phyloP scores from a whole-genome alignment of 352 stramenopile genomes.

The Pythium guiyangense region DNA sequence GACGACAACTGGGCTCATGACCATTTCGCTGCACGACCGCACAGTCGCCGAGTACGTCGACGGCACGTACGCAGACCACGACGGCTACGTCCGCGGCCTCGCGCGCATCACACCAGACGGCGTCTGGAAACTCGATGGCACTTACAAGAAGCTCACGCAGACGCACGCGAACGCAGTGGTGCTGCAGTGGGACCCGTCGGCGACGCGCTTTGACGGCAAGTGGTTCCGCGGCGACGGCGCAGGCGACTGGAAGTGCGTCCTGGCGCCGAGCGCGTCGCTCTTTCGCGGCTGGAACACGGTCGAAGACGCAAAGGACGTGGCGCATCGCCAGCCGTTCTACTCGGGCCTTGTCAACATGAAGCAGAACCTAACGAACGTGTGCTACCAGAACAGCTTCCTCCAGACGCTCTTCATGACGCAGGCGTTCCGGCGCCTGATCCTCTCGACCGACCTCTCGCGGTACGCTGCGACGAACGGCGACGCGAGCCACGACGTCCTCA shows the following conservation, averaged over 20 bases:
- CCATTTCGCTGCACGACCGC: constrained; percentile 29
- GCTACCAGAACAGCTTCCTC: constrained; percentile 89
- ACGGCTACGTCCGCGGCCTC: constrained; percentile 63
- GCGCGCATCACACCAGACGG: constrained; percentile 40
- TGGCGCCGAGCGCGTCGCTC: constrained; percentile 37
- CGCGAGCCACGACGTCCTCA: constrained; percentile 33
- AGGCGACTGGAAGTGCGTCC: constrained; percentile 74
- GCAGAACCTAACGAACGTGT: constrained; percentile 87
- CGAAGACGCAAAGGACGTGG: constrained; percentile 30
- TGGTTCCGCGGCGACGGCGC: constrained; percentile 84
- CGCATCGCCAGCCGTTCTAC: constrained; percentile 65
- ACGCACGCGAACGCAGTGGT: constrained; percentile 69
- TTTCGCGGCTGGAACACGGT: constrained; percentile 58
- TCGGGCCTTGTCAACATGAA: constrained; percentile 88
- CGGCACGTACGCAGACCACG: constrained; percentile 67
- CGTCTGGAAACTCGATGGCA: constrained; percentile 61
- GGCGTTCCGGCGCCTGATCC: constrained; percentile 69
- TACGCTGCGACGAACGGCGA: constrained; percentile 24
- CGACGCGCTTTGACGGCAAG: constrained; percentile 71
- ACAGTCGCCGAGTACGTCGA: constrained; percentile 65
- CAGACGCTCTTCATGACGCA: constrained; percentile 87
- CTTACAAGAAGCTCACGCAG: constrained; percentile 64
- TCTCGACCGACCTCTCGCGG: constrained; percentile 45
- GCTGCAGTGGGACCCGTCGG: constrained; percentile 51
- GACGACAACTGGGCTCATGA: constrained; percentile 60